Conservation (phyloP, 768 basidiomycete genomes). For the Russula emetica region DNA sequence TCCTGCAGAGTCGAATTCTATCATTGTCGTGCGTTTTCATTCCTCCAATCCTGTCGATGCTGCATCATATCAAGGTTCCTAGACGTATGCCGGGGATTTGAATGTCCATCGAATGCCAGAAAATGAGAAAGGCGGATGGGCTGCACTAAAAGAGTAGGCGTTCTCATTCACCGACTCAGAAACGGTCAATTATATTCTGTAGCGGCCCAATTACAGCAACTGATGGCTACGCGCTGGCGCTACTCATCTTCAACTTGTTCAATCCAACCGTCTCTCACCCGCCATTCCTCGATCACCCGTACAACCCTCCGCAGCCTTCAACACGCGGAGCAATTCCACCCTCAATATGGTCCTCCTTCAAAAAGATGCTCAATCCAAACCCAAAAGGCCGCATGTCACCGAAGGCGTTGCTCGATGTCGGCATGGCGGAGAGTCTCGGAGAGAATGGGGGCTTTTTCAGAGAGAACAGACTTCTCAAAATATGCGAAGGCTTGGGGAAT, state of each 20-base stretch:
- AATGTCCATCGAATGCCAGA: constrained; percentile 72
- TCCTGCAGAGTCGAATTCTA: constrained; percentile 69
- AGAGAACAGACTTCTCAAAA: constrained; percentile 74
- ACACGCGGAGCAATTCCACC: constrained; percentile 74
- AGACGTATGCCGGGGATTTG: constrained; percentile 68
- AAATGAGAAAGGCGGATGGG: constrained; percentile 85
- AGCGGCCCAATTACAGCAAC: constrained; percentile 55
- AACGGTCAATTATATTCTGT: constrained; percentile 37
- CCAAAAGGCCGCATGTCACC: constrained; percentile 73
- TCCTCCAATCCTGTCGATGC: constrained; percentile 11
- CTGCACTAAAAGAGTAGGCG: constrained; percentile 70
- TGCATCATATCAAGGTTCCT: constrained; percentile 28
- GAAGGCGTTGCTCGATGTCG: constrained; percentile 72
- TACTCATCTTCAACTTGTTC: constrained; percentile 82
- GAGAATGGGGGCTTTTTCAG: constrained; percentile 74
- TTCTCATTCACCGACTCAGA: constrained; percentile 3
- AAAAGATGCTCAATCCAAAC: constrained; percentile 86
- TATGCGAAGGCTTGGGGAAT: constrained; percentile 80
- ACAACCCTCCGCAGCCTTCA: constrained; percentile 71
- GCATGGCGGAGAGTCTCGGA: constrained; percentile 61
- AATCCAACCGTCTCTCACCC: constrained; percentile 69
- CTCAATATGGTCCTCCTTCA: constrained; percentile 73
- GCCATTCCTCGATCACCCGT: constrained; percentile 68
- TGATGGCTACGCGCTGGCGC: constrained; percentile 85
- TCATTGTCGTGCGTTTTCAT: constrained; percentile 67